Evolutionary conservation across 2,329 filamentous ascomycete species (phyloP).

Genomic region (Colletotrichum coccodes): DNA sequence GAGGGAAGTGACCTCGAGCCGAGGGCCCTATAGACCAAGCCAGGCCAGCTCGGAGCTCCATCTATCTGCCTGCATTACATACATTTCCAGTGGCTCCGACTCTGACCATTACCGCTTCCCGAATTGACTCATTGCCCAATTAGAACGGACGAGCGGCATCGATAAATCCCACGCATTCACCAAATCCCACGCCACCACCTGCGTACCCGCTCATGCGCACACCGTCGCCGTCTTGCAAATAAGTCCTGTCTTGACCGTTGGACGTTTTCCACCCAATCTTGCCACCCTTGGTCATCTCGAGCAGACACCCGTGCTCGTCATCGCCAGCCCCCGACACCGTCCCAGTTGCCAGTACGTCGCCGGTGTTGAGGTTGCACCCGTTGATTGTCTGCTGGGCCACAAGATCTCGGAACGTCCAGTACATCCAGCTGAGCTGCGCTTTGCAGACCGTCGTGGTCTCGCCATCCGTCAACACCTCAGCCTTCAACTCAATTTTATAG

Average conservation of each 20-base stretch:
- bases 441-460: conserved; percentile 40
- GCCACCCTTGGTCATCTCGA: conserved; percentile 51
- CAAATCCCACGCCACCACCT: conserved; percentile 54
- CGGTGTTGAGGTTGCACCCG: conserved; percentile 48
- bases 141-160: conserved; percentile 19
- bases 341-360: conserved; percentile 53
- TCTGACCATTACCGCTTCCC: not conserved
- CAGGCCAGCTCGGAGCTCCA: not conserved
- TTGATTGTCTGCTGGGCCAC: conserved; percentile 48
- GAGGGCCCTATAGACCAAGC: conserved; percentile 3
- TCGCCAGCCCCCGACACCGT: conserved; percentile 49
- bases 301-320: conserved; percentile 49
- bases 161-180: conserved; percentile 44
- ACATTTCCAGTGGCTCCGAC: not conserved
- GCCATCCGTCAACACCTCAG: conserved; percentile 39
- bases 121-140: not conserved
- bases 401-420: conserved; percentile 51
- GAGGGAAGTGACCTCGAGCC: conserved; percentile 3
- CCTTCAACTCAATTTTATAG: conserved; percentile 44
- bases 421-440: conserved; percentile 44
- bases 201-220: conserved; percentile 48
- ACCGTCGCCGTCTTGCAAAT: conserved; percentile 52
- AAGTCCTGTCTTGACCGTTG: conserved; percentile 45
- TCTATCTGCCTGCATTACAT: not conserved
- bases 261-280: conserved; percentile 39